A percentile compares a stretch with the other conserved stretches of the same genome.
phyloP scores from a whole-genome alignment of 352 stramenopile species.

The Achlya hypogyna region DNA sequence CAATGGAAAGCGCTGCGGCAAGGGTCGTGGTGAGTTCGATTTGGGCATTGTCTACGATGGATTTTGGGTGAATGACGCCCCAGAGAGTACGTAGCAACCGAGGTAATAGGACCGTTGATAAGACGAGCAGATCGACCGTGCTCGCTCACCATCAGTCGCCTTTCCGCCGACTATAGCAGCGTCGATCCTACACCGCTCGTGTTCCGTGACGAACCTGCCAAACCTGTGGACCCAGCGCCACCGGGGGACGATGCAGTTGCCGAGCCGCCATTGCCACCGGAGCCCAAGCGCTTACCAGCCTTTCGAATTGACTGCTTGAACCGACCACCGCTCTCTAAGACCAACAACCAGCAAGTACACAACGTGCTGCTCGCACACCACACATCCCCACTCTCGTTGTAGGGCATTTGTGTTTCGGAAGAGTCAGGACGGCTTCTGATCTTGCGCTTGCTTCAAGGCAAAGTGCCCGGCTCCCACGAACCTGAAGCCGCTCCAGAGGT shows the following conservation, averaged over 20 bases:
- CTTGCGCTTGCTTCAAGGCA: constrained; percentile 35
- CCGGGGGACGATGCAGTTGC: not conserved
- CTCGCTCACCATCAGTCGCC: not conserved
- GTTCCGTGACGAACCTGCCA: constrained; percentile 21
- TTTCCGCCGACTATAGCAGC: not conserved
- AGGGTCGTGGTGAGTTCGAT: constrained; percentile 22
- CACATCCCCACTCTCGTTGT: too few species aligned
- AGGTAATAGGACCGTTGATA: not conserved
- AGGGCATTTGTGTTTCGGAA: constrained; percentile 21
- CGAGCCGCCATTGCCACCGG: not conserved
- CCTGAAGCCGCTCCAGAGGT: not conserved
- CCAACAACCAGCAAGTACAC: constrained; percentile 11
- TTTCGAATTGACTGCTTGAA: constrained; percentile 17
- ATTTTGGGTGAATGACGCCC: not conserved
- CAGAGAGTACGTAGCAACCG: not conserved
- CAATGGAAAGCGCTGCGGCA: constrained; percentile 25
- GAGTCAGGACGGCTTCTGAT: constrained; percentile 31
- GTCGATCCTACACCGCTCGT: not conserved
- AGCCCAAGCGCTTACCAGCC: constrained; percentile 2
- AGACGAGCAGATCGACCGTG: not conserved
- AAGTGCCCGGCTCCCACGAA: not conserved
- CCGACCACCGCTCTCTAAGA: constrained; percentile 2
- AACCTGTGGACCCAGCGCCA: not conserved
- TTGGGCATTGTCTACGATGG: not conserved
- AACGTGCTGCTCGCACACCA: not conserved